A percentile compares a stretch with the other conserved stretches of the same genome.
phyloP scores from a whole-genome alignment of 331 rosid species.

The Phaseolus coccineus region DNA sequence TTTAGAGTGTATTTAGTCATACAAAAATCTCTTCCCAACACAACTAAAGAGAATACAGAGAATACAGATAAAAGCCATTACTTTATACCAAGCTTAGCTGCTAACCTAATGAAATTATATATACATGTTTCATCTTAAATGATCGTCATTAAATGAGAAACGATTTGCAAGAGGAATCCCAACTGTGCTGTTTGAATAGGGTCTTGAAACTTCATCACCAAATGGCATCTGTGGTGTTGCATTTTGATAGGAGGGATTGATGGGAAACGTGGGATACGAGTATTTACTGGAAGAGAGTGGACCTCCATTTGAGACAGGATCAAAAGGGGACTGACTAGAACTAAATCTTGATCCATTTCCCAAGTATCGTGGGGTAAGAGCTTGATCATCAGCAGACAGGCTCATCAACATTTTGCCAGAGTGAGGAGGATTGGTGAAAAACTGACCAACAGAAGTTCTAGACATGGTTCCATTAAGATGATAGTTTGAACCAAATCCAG shows the following conservation, averaged over 20 bases:
- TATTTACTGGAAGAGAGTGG: conserved; percentile 49
- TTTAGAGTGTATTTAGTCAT: conserved; percentile 24
- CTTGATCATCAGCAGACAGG: conserved; percentile 45
- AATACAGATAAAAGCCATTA: conserved; percentile 38
- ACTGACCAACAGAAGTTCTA: conserved; percentile 49
- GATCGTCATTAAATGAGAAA: conserved; percentile 58
- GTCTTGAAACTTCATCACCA: conserved; percentile 51
- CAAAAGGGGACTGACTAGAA: conserved; percentile 46
- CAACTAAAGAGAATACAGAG: conserved; percentile 43
- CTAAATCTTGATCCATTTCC: conserved; percentile 55
- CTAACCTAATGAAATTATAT: conserved; percentile 43
- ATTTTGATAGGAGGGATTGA: conserved; percentile 55
- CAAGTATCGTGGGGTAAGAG: conserved; percentile 38
- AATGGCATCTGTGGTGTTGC: conserved; percentile 47
- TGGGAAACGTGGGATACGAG: conserved; percentile 49
- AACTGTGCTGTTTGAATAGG: conserved; percentile 53
- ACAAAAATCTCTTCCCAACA: conserved; percentile 28
- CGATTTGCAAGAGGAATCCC: conserved; percentile 55
- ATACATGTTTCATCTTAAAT: conserved; percentile 61
- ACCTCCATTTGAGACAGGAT: conserved; percentile 49
- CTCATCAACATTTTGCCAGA: conserved; percentile 44
- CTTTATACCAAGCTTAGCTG: conserved; percentile 38
- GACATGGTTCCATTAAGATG: conserved; percentile 44
- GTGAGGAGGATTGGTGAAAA: conserved; percentile 47
- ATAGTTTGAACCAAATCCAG: conserved; percentile 46